Evolutionary conservation across 805 yeast genomes (phyloP).

Genomic region (Starmerella bacillaris): DNA sequence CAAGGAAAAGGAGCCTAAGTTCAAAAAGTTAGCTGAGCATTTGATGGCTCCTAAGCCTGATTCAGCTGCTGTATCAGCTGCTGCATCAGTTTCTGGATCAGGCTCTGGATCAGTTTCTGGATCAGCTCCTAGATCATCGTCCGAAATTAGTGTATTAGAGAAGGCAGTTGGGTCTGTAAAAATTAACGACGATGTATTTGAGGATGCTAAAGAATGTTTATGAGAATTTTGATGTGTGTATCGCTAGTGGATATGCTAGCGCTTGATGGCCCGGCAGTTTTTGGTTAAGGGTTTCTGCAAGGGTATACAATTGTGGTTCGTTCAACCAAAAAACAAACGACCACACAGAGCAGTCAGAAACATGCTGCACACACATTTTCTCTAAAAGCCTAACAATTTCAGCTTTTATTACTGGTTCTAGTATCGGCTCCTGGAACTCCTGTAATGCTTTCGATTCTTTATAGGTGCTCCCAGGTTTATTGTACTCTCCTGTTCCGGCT

Average conservation of each 20-base stretch:
- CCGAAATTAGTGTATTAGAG: background rate
- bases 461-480: no score
- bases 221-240: background rate
- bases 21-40: background rate
- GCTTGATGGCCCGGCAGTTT: slow-evolving; percentile 13
- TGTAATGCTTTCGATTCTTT: slow-evolving; percentile 1
- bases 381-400: slow-evolving; percentile 8
- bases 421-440: slow-evolving; percentile 6
- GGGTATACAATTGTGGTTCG: slow-evolving; percentile 1
- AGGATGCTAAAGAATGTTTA: slow-evolving; percentile 11
- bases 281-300: slow-evolving; percentile 5
- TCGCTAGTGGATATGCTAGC: slow-evolving; percentile 1
- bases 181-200: slow-evolving; percentile 13
- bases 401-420: no score
- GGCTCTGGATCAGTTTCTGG: no score
- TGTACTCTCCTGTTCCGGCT: no score
- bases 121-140: no score
- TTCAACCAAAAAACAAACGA: slow-evolving; percentile 15
- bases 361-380: slow-evolving; percentile 14
- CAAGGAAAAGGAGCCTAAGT: slow-evolving; percentile 29
- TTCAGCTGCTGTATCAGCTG: background rate
- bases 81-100: background rate
- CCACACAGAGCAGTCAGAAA: slow-evolving; percentile 24
- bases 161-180: slow-evolving; percentile 1
- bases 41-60: background rate